A percentile compares a stretch with the other conserved stretches of the same genome.
phyloP scores from a whole-genome alignment of 108 stramenopile genomes.

The Conticribra guillardii region DNA sequence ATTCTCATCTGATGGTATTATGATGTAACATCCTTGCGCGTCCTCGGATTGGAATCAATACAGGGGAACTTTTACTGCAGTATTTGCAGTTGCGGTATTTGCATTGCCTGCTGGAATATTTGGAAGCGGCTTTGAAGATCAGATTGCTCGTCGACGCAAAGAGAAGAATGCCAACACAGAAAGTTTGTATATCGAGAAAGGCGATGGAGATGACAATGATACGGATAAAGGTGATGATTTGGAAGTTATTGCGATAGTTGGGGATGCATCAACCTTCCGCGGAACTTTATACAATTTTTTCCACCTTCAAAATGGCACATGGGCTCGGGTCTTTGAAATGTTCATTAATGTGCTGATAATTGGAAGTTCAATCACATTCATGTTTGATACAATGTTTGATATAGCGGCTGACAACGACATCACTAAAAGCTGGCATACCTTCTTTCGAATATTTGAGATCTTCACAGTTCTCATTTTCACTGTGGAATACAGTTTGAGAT shows the following conservation, averaged over 20 bases:
- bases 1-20: too few species aligned
- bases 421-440: slow-evolving; percentile 20
- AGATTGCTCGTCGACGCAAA: slow-evolving; percentile 62
- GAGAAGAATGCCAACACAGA: slow-evolving; percentile 9
- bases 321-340: slow-evolving; percentile 53
- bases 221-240: slow-evolving; percentile 1
- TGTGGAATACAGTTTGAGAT: slow-evolving; percentile 62
- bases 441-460: slow-evolving; percentile 67
- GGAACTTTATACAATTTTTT: slow-evolving; percentile 71
- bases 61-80: slow-evolving; percentile 81
- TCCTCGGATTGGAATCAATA: not conserved
- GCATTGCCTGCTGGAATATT: slow-evolving; percentile 90
- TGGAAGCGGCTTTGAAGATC: slow-evolving; percentile 86
- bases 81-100: slow-evolving; percentile 90
- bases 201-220: slow-evolving; percentile 4
- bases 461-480: slow-evolving; percentile 73
- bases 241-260: too few species aligned
- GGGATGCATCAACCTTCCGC: slow-evolving; percentile 42
- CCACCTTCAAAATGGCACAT: slow-evolving; percentile 40
- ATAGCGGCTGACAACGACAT: slow-evolving; percentile 33
- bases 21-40: too few species aligned
- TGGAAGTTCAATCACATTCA: slow-evolving; percentile 66
- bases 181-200: slow-evolving; percentile 28
- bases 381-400: slow-evolving; percentile 77
- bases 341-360: slow-evolving; percentile 65